Base-by-base conservation (phyloP, 2,329 filamentous ascomycete species). In the Beauveria australis region DNA sequence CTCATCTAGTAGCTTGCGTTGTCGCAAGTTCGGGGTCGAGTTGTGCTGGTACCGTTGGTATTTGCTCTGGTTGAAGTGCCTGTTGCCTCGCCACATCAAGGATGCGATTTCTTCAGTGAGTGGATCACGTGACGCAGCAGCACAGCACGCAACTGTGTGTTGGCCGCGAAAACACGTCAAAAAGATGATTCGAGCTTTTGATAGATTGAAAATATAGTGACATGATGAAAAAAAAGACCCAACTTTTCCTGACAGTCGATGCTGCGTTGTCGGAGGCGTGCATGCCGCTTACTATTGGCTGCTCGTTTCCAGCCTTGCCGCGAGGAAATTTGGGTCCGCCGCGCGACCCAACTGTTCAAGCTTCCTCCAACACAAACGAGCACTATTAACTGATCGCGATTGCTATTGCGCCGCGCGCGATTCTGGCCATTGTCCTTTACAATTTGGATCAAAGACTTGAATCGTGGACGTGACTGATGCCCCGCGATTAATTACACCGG, bases 281-380 rank as follows among this genome's bases (percentile, higher is more conserved):
- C 72, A 19, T 59, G 59, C 6, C 14, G 18, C 46, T 9, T 22
- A 12, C 54, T 10, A 58, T 58, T 51, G 55, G 55, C 46, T 58
- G 55, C n/a, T 12, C 10, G 18, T 22, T 60, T 37, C 57, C 66
- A 71, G 68, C 70, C 72, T 73, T 64, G 71, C 73, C 71, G 72
- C 73, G 72, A 73, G 60, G 67, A 73, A 58, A 72, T 69, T 74
- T 73, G 73, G 70, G 72, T 62, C 59, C 61, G 61, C 63, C 54
- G 48, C 59, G 55, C 58, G 49, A 51, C 51, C 30, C 30, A 49
- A 59, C 43, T 41, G 40, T 41, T 41, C 40, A 62, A 63, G 59
- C 62, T 62, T 60, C 66, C 61, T 61, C 33, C 56, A 61, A 64
- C 63, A 43, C 54, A 63, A 61, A 22, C 58, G 56, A 63, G 57